A percentile compares a stretch with the other conserved stretches of the same genome.
Evolutionary conservation across 257 asterid genomes (phyloP).

Genomic region (Penstemon davidsonii): DNA sequence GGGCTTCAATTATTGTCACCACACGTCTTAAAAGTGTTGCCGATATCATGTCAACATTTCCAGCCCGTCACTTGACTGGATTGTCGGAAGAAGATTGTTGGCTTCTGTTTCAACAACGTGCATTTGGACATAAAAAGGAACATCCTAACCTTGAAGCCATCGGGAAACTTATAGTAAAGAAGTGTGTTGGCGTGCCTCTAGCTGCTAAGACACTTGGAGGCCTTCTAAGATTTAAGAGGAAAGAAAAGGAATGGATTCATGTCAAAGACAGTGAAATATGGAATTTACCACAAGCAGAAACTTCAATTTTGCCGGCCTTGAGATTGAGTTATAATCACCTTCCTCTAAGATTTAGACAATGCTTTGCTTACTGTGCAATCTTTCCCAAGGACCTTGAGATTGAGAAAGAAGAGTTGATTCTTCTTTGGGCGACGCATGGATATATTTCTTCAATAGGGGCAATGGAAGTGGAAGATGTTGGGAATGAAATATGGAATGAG

Average conservation of each 20-base stretch:
- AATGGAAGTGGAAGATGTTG: constrained; percentile 24
- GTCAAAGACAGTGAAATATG: constrained; percentile 31
- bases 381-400: constrained; percentile 31
- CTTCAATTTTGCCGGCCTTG: constrained; percentile 27
- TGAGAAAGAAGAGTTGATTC: constrained; percentile 24
- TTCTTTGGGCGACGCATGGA: constrained; percentile 30
- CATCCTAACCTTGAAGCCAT: constrained; percentile 19
- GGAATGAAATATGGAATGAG: constrained; percentile 23
- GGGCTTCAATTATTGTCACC: constrained; percentile 31
- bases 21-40: constrained; percentile 32
- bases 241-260: constrained; percentile 29
- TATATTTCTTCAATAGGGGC: constrained; percentile 14
- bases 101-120: constrained; percentile 24
- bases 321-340: constrained; percentile 41
- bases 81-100: constrained; percentile 32
- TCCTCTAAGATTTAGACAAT: constrained; percentile 29
- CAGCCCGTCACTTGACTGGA: constrained; percentile 14
- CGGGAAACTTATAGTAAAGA: constrained; percentile 34
- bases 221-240: constrained; percentile 27
- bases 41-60: constrained; percentile 27
- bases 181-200: constrained; percentile 33
- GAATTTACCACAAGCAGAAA: constrained; percentile 26
- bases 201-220: constrained; percentile 37
- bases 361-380: constrained; percentile 40
- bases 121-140: constrained; percentile 18